These are phyloP conservation scores for Zea luxurians DNA, from an alignment of 176 grass and related monocot species.

Conservation along the genomic window DNA sequence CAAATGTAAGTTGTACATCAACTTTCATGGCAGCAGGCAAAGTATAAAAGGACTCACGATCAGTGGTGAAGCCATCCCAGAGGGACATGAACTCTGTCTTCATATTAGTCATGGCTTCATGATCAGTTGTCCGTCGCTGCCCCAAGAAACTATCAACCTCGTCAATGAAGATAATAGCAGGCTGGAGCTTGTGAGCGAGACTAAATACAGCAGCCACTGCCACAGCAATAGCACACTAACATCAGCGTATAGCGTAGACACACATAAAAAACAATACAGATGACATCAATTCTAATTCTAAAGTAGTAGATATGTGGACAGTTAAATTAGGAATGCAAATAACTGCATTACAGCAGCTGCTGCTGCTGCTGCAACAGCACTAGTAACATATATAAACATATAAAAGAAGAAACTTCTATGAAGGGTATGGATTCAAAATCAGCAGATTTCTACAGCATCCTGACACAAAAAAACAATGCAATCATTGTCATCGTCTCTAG, in stretches of 20 bases:
- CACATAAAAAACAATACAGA: neutral
- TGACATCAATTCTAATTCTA: neutral
- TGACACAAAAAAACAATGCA: neutral
- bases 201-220: constrained; percentile 91
- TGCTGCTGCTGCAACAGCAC: neutral
- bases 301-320: neutral
- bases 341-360: neutral
- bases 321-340: neutral
- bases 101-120: constrained; percentile 96
- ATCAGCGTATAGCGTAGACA: neutral
- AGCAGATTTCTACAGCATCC: neutral
- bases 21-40: neutral
- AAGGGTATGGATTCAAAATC: neutral
- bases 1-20: neutral
- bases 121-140: constrained; percentile 72
- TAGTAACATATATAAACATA: neutral
- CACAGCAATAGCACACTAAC: constrained; percentile 16
- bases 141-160: constrained; percentile 98
- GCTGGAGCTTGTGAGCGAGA: constrained; percentile 87
- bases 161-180: constrained; percentile 97
- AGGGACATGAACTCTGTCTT: constrained; percentile 99
- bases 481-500: neutral
- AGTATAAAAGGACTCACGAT: constrained; percentile 56
- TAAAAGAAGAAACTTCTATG: neutral
- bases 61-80: constrained; percentile 98